Conservation (phyloP, 345 rosid genomes). For the Luvunga scandens region DNA sequence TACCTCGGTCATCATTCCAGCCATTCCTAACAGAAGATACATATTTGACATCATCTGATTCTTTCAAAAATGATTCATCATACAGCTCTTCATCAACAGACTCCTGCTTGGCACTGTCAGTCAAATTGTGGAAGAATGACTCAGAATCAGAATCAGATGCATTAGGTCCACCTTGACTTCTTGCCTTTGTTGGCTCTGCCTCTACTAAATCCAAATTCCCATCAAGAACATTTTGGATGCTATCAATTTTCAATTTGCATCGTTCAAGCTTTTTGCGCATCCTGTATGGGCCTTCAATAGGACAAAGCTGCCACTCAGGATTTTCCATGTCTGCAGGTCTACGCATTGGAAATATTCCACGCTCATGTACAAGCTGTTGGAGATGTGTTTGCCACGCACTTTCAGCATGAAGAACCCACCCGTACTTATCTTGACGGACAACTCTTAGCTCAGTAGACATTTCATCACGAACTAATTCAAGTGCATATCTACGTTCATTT, state of each 20-base stretch:
- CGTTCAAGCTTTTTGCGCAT: constrained; percentile 99
- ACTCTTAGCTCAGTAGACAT: constrained; percentile 99
- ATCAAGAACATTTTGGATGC: constrained; percentile 76
- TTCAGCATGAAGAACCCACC: constrained; percentile 99
- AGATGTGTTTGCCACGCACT: constrained; percentile 98
- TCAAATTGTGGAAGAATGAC: constrained; percentile 54
- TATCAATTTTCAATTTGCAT: constrained; percentile 74
- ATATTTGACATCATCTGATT: constrained; percentile 48
- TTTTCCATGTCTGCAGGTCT: constrained; percentile 56
- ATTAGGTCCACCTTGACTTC: constrained; percentile 51
- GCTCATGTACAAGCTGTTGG: constrained; percentile 95
- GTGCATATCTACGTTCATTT: constrained; percentile 91
- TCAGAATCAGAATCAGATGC: constrained; percentile 73
- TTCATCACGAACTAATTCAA: constrained; percentile 88
- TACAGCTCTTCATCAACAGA: constrained; percentile 52
- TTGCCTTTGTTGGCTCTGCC: constrained; percentile 53
- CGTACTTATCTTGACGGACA: constrained; percentile 98
- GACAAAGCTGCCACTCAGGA: constrained; percentile 99
- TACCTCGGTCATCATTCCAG: constrained; percentile 83
- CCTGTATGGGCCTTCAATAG: constrained; percentile 98
- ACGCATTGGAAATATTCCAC: constrained; percentile 89
- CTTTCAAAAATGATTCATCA: constrained; percentile 55
- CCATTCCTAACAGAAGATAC: constrained; percentile 62
- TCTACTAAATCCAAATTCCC: constrained; percentile 76
- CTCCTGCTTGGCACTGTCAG: constrained; percentile 35